Evolutionary conservation across 495 filamentous ascomycete genomes (phyloP), one percentile per base, ranked within the genome.

Genomic region (Chaetomium cochliodes): DNA sequence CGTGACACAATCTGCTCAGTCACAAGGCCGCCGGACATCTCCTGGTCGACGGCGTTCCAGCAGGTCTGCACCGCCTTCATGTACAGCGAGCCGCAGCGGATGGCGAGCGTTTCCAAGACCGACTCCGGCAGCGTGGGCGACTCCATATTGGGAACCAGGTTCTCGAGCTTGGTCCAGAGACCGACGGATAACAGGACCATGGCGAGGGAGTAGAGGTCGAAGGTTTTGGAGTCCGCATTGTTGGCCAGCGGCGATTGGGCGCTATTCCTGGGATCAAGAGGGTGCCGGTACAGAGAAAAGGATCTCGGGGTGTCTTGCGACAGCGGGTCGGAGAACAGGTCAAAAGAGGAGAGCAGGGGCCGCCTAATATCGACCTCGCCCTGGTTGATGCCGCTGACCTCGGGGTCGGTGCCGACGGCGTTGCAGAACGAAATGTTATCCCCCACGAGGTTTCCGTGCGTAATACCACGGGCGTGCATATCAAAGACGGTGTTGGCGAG

Each of bases 161-260:
- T 83, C 42, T 84, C 80, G 44, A 96, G 80, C 3, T 89, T 87
- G n/a, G 85, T 87, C 93, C 93, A 97, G 1, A 96, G 80, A 28
- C 92, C 93, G 63, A 97, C 88, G 61, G 96, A 93, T 33, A 96
- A 76, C 13, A 97, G 79, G 15, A 96, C 80, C 69, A 96, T 84
- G 42, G 91, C 92, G 3, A 97, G 78, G 4, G 90, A 89, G 72
- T 96, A 96, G 0, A 96, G 81, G 69, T 97, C 93, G 68, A 92
- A 87, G 1, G 87, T 85, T 77, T 82, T 82, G 41, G 77, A 80
- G 58, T 84, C 82, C 1, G 76, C 73, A 26, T 75, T 78, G 23
- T 70, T 68, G 33, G 77, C 67, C 30, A 84, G 72, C 2, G 76
- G 78, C 4, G 81, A 81, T 30, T 87, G 82, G 16, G 78, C 76